Base-by-base conservation (phyloP, 1,139 yeast species). In the Hemisphaericaspora lyxosophila region DNA sequence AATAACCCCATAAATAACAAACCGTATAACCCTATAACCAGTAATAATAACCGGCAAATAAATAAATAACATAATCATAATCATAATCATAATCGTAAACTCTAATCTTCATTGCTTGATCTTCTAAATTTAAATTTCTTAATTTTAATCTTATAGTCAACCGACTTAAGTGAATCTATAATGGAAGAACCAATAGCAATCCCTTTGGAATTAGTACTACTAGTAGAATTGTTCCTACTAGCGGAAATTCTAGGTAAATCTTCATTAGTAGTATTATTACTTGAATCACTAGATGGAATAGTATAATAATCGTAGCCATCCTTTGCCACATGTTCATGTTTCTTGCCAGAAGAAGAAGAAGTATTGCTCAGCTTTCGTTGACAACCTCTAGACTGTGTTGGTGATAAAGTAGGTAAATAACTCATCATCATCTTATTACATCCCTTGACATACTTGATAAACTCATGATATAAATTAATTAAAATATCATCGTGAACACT, bases 281-380 rank as follows among this genome's bases (percentile, higher is more conserved):
- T 33, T n/a, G 37, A 34, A 14, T 40, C 45, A 19, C 34, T 34
- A 6, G 34, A 31, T 9, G 48, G 48, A n/a, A 45, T 43, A 11
- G 48, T 34, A 25, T 45, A 45, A 27, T 45, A 45, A 31, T 42
- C 48, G 26, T 43, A 45, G 1, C 48, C 48, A 14, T 20, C 24
- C 9, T 18, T 26, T 18, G 17, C 11, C 15, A 29, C 24, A 27
- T 33, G 36, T 9, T 24, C 13, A 13, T 30, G 7, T 12, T 17
- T 27, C 12, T 27, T 15, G 15, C 16, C 11, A 19, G 15, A 15
- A 19, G 11, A 7, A 14, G 13, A 7, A 7, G 29, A 24, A n/a
- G n/a, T n/a, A n/a, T 33, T 20, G 6, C 16, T 33, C 4, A 33
- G 17, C 14, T 39, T 27, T 18, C 40, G 40, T 6, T 34, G 31